phyloP scores from a whole-genome alignment of 208 protist genomes.

The Trypanosoma cruzi region DNA sequence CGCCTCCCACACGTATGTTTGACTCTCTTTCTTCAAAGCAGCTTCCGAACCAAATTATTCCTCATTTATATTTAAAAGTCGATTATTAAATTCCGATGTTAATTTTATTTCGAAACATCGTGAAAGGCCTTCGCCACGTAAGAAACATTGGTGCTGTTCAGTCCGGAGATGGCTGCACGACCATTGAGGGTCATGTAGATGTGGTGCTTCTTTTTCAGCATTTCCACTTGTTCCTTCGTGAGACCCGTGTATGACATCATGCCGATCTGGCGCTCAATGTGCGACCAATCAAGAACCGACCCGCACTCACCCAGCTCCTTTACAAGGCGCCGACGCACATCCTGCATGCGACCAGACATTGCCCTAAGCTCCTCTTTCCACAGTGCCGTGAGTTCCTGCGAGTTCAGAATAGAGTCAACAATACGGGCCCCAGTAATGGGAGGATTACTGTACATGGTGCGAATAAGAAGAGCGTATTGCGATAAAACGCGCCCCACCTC shows the following conservation, averaged over 20 bases:
- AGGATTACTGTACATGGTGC: conserved; percentile 96
- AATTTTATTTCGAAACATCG: conserved; percentile 44
- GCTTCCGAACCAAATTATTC: too few relatives aligned
- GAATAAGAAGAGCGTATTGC: conserved; percentile 93
- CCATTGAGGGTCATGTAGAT: conserved; percentile 81
- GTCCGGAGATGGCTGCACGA: conserved; percentile 72
- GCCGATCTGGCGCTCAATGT: conserved; percentile 94
- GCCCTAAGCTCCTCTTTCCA: conserved; percentile 89
- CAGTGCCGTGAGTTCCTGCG: conserved; percentile 54
- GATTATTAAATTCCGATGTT: too few relatives aligned
- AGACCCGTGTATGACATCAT: conserved; percentile 97
- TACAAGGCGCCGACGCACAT: conserved; percentile 64
- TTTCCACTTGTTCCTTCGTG: conserved; percentile 63
- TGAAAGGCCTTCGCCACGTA: conserved; percentile 78
- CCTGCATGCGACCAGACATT: conserved; percentile 84
- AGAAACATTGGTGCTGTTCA: conserved; percentile 66
- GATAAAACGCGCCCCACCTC: conserved; percentile 79
- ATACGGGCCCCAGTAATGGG: conserved; percentile 95
- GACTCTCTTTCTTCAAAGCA: too few relatives aligned
- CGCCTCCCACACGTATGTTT: too few relatives aligned
- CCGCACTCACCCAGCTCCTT: conserved; percentile 60
- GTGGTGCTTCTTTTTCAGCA: conserved; percentile 56
- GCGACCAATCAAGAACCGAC: conserved; percentile 83
- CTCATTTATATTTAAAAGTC: too few relatives aligned
- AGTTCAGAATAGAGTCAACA: conserved; percentile 88